Evolutionary conservation across 257 asterid species (phyloP).

Genomic region (Jacaranda copaia): DNA sequence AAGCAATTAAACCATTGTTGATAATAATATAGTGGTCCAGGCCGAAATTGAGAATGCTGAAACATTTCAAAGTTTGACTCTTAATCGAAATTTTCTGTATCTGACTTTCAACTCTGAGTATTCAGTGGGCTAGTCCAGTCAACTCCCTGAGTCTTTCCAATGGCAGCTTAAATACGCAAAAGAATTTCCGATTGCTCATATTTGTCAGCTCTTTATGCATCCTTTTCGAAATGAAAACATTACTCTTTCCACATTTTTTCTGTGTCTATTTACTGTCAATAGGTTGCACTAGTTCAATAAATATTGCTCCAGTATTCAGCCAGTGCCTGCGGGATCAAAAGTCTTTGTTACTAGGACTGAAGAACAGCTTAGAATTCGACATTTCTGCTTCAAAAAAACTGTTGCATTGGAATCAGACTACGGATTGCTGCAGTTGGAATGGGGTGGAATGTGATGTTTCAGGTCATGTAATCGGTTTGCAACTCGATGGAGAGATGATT

Average conservation of each 20-base stretch:
- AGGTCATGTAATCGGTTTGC: slow-evolving; percentile 45
- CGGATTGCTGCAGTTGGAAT: slow-evolving; percentile 55
- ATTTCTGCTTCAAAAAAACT: slow-evolving; percentile 36
- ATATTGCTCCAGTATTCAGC: not conserved
- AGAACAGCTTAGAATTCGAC: slow-evolving; percentile 30
- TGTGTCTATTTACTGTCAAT: slow-evolving; percentile 6
- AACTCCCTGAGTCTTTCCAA: not conserved
- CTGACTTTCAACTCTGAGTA: not conserved
- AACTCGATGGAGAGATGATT: slow-evolving; percentile 44
- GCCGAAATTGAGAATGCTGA: not conserved
- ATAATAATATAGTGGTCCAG: too few species aligned
- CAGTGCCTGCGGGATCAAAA: slow-evolving; percentile 47
- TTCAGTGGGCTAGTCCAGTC: not conserved
- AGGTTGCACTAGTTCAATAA: not conserved
- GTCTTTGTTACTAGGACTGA: slow-evolving; percentile 39
- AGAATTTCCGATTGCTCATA: not conserved
- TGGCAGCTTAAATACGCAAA: not conserved
- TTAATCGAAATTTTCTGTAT: not conserved
- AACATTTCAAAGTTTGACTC: not conserved
- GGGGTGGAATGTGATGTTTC: slow-evolving; percentile 54
- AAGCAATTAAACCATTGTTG: too few species aligned
- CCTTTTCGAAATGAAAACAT: slow-evolving; percentile 10
- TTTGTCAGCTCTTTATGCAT: not conserved
- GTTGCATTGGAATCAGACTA: slow-evolving; percentile 38
- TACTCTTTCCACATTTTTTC: not conserved